Conservation (phyloP, 148 eudicot species). For the Amaranthus hypochondriacus region DNA sequence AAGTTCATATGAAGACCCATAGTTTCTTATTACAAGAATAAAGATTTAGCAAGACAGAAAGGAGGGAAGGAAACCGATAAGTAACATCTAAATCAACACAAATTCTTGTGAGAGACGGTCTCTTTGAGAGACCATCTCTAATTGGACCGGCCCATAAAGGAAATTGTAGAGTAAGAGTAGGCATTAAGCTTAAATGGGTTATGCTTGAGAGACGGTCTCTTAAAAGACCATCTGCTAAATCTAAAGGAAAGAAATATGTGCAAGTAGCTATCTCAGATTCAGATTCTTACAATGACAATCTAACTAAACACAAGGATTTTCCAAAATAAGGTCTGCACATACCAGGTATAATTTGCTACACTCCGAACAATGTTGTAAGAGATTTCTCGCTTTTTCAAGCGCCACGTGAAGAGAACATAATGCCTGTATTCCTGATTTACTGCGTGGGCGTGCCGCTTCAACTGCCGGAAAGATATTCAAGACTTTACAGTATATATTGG, state of each 20-base stretch:
- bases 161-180: too few species aligned
- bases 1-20: not conserved
- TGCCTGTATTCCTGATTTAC: conserved; percentile 93
- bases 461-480: conserved; percentile 75
- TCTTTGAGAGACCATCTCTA: too few species aligned
- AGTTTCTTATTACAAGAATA: not conserved
- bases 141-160: too few species aligned
- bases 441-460: conserved; percentile 92
- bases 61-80: not conserved
- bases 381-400: conserved; percentile 82
- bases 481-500: conserved; percentile 61
- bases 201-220: too few species aligned
- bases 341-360: conserved; percentile 96
- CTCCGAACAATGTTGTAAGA: conserved; percentile 87
- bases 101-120: too few species aligned
- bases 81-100: not conserved
- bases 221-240: too few species aligned
- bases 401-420: conserved; percentile 88
- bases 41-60: not conserved
- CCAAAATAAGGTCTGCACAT: conserved; percentile 22
- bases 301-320: not conserved
- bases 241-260: too few species aligned
- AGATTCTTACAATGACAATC: not conserved
- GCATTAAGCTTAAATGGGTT: too few species aligned
- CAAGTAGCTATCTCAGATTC: too few species aligned